Conservation (phyloP, 306 rosid genomes). For the Citrullus mucosospermus region DNA sequence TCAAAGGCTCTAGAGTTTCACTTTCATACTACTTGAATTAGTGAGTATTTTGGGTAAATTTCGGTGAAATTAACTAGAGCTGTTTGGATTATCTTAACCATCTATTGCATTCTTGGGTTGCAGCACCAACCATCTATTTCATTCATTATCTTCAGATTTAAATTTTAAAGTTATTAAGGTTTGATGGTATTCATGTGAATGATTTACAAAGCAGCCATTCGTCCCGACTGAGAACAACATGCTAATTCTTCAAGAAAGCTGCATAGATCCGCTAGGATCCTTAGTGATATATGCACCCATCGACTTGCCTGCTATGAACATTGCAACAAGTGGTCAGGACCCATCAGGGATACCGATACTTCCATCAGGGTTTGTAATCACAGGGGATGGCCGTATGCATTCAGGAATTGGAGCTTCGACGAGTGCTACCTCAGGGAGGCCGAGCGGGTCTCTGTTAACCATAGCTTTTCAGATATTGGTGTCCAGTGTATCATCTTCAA, state of each 20-base stretch:
- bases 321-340: slow-evolving; percentile 23
- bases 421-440: not conserved
- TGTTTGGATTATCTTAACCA: not conserved
- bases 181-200: not conserved
- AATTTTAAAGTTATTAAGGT: not conserved
- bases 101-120: too few relatives aligned
- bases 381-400: slow-evolving; percentile 21
- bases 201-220: slow-evolving; percentile 32
- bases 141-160: not conserved
- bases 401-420: not conserved
- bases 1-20: not conserved
- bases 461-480: slow-evolving; percentile 35
- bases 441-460: slow-evolving; percentile 42
- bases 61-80: not conserved
- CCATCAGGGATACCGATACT: slow-evolving; percentile 34
- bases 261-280: slow-evolving; percentile 27
- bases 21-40: not conserved
- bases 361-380: slow-evolving; percentile 53
- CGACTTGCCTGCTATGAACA: slow-evolving; percentile 14
- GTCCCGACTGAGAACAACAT: slow-evolving; percentile 18
- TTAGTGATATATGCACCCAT: slow-evolving; percentile 39
- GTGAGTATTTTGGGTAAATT: not conserved
- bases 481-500: not conserved
- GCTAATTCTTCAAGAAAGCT: slow-evolving; percentile 52
- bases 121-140: not conserved